Base-by-base conservation (phyloP, 2,329 filamentous ascomycete species). In the Ophiostoma sp. region DNA sequence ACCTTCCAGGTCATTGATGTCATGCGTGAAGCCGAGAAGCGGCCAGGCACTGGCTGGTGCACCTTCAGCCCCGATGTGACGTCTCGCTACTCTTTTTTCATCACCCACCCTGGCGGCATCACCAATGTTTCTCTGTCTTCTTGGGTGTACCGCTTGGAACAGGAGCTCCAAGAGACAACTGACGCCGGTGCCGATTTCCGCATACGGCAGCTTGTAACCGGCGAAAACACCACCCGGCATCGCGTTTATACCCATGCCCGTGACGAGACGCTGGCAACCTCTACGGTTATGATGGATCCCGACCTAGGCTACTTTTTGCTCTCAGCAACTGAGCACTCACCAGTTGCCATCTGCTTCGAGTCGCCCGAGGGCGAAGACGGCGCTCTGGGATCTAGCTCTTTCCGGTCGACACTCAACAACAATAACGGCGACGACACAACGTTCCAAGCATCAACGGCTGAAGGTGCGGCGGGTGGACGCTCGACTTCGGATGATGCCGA, bases 1-100 rank as follows among this genome's bases (percentile, higher is more conserved):
- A 85, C 84, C 0, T 88, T 88, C 74, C 85, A 89, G 73, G 84
- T 84, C 42, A 80, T 89, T 67, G 87, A 89, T 71, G 86, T 85
- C 3, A 81, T 87, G 74, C 82, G 78, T 67, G 78, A 81, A 0
- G 76, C 80, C 6, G 87, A 89, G 74, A 79, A 85, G 62, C 82
- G 77, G 69, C 80, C 84, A 52, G 83, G 83, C 60, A 81, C 81
- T 71, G 81, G 81, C 72, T 89, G 87, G 87, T 87, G 87, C 5
- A 81, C 87, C 52, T 88, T 89, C 73, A 88, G 85, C 72, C 74
- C 80, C 5, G 87, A 89, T 71, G 82, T 84, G 67, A 84, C 82
- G 55, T 88, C 86, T 4, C 81, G 86, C 45, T 89, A 89, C 75
- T 83, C 80, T 14, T 87, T 89, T 72, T 89, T 84, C 71, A 79